phyloP scores from a whole-genome alignment of 177 flowering plant species.

The Telopea speciosissima region DNA sequence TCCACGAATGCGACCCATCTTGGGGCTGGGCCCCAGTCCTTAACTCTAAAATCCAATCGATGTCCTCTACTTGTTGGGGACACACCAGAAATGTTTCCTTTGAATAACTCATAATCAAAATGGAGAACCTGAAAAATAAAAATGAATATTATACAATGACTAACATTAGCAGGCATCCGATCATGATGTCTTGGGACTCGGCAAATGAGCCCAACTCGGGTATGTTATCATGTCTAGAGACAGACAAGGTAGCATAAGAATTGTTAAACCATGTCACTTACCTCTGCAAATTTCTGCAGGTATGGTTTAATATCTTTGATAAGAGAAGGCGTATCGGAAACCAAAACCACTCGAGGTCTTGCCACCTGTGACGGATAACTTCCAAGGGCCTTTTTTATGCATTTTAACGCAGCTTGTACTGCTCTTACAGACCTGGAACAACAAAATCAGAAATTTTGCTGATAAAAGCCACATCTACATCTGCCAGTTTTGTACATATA shows the following conservation, averaged over 20 bases:
- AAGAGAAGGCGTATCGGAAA: conserved; percentile 76
- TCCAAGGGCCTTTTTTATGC: conserved; percentile 49
- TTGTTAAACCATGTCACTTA: conserved; percentile 16
- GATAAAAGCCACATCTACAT: not conserved
- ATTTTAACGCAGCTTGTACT: conserved; percentile 59
- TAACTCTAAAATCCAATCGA: conserved; percentile 52
- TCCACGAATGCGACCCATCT: conserved; percentile 99
- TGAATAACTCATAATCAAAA: conserved; percentile 64
- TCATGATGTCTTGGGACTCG: not conserved
- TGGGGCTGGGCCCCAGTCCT: conserved; percentile 99
- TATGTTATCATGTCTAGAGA: not conserved
- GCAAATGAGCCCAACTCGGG: not conserved
- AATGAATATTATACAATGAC: not conserved
- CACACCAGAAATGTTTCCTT: conserved; percentile 48
- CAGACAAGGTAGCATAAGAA: not conserved
- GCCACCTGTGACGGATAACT: conserved; percentile 17
- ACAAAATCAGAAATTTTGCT: conserved; percentile 6
- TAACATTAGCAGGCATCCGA: not conserved
- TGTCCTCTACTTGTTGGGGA: conserved; percentile 15
- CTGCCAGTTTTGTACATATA: not conserved
- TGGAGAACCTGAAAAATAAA: conserved; percentile 60
- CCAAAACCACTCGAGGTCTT: conserved; percentile 62
- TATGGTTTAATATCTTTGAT: conserved; percentile 34
- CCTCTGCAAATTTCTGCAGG: conserved; percentile 68
- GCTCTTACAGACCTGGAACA: conserved; percentile 67